Evolutionary conservation across 306 rosid species (phyloP).

Genomic region (Clitoria ternatea): DNA sequence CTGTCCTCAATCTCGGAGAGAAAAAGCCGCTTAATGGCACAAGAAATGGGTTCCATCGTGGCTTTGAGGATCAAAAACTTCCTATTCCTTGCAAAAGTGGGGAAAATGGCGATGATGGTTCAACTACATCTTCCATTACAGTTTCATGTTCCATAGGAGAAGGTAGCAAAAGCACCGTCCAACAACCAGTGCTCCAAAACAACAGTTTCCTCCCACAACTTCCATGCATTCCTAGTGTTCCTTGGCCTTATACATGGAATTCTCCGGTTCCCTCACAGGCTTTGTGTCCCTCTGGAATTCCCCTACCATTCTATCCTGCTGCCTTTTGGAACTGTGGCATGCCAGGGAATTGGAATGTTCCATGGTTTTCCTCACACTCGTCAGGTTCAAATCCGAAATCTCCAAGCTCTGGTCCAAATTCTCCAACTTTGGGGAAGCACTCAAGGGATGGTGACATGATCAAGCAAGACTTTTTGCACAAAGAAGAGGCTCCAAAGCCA

Average conservation of each 20-base stretch:
- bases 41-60: slow-evolving; percentile 42
- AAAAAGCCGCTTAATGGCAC: slow-evolving; percentile 45
- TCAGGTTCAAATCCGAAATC: slow-evolving; percentile 38
- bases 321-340: slow-evolving; percentile 66
- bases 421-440: slow-evolving; percentile 69
- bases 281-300: slow-evolving; percentile 67
- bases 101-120: slow-evolving; percentile 57
- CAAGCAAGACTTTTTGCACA: slow-evolving; percentile 29
- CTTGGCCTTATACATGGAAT: slow-evolving; percentile 86
- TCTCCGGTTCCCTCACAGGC: slow-evolving; percentile 52
- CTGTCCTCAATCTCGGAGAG: slow-evolving; percentile 47
- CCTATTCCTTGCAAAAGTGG: slow-evolving; percentile 33
- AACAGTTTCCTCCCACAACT: slow-evolving; percentile 58
- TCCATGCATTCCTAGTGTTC: slow-evolving; percentile 66
- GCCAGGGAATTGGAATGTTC: slow-evolving; percentile 62
- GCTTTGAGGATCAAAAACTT: slow-evolving; percentile 33
- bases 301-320: slow-evolving; percentile 56
- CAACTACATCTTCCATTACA: slow-evolving; percentile 50
- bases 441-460: slow-evolving; percentile 54
- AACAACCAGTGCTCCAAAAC: slow-evolving; percentile 32
- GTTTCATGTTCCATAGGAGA: slow-evolving; percentile 49
- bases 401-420: slow-evolving; percentile 37
- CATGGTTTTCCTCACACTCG: slow-evolving; percentile 63
- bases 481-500: slow-evolving; percentile 43
- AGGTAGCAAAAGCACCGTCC: slow-evolving; percentile 34